Conservation (phyloP, 1,284 basidiomycete species). For the Leccinum cinnamomeum region DNA sequence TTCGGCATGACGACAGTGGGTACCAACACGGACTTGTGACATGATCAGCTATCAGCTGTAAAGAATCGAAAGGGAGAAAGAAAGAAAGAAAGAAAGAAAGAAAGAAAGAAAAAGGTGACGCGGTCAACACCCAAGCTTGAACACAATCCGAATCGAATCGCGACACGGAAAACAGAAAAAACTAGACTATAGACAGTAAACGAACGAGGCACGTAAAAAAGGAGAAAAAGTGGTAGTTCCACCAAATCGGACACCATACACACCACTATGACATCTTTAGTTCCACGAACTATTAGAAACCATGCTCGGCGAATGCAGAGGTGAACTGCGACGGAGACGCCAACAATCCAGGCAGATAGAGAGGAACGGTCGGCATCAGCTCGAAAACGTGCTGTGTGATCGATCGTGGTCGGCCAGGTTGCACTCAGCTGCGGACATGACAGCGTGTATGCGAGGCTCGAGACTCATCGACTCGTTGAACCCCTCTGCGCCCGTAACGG, state of each 20-base stretch:
- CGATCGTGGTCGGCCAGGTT: conserved; percentile 41
- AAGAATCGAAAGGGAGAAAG: neutral
- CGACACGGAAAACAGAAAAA: neutral
- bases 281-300: conserved; percentile 26
- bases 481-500: conserved; percentile 18
- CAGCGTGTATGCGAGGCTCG: conserved; percentile 72
- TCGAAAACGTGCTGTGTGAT: conserved; percentile 78
- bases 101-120: neutral
- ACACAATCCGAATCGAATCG: neutral
- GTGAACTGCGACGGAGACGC: conserved; percentile 65
- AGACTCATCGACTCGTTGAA: conserved; percentile 51
- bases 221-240: neutral
- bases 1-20: conserved; percentile 12
- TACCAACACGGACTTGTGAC: neutral
- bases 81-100: neutral
- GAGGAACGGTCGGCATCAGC: conserved; percentile 73
- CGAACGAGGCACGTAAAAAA: neutral
- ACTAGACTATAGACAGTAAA: neutral
- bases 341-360: conserved; percentile 61
- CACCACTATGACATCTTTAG: conserved; percentile 6
- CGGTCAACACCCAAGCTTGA: neutral
- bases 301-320: conserved; percentile 55
- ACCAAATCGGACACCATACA: conserved; percentile 1
- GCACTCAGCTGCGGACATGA: conserved; percentile 62
- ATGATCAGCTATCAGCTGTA: neutral